Conservation (phyloP, 1,284 basidiomycete species). For the Cutaneotrichosporon cutaneum region DNA sequence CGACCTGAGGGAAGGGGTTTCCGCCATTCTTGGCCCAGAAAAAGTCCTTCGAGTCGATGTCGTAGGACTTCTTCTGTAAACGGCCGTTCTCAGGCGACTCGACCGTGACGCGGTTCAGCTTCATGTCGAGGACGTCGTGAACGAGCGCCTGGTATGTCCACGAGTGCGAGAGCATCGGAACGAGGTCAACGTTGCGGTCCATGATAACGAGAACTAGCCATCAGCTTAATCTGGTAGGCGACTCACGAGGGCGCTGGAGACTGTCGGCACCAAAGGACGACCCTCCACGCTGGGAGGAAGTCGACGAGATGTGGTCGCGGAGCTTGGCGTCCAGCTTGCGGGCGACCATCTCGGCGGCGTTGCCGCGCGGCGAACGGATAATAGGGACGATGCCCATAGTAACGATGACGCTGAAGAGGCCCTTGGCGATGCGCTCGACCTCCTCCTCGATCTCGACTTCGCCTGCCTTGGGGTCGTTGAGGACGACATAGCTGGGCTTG, state of each 20-base stretch:
- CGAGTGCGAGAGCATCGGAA: constrained; percentile 92
- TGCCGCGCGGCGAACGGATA: constrained; percentile 90
- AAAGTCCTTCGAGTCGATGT: constrained; percentile 97
- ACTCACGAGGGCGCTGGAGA: constrained; percentile 76
- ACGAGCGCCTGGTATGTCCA: constrained; percentile 99
- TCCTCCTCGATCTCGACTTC: constrained; percentile 92
- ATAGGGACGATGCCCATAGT: constrained; percentile 91
- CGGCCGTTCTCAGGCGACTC: constrained; percentile 59
- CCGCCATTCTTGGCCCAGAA: constrained; percentile 98
- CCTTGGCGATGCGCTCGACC: constrained; percentile 86
- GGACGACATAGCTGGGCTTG: constrained; percentile 67
- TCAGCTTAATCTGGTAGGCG: neutral
- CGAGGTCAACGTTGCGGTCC: constrained; percentile 92
- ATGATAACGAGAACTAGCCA: constrained; percentile 81
- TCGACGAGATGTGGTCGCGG: constrained; percentile 80
- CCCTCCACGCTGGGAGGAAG: constrained; percentile 58
- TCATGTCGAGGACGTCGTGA: constrained; percentile 96
- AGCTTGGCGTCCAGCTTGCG: constrained; percentile 92
- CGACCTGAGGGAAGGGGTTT: constrained; percentile 96
- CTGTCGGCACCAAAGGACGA: constrained; percentile 64
- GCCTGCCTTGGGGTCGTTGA: constrained; percentile 88
- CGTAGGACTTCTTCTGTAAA: constrained; percentile 83
- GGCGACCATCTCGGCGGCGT: constrained; percentile 97
- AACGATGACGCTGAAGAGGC: constrained; percentile 89
- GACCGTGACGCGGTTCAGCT: constrained; percentile 90